Base-by-base conservation (phyloP, 129 eudicot species). In the Flaveria linearis region DNA sequence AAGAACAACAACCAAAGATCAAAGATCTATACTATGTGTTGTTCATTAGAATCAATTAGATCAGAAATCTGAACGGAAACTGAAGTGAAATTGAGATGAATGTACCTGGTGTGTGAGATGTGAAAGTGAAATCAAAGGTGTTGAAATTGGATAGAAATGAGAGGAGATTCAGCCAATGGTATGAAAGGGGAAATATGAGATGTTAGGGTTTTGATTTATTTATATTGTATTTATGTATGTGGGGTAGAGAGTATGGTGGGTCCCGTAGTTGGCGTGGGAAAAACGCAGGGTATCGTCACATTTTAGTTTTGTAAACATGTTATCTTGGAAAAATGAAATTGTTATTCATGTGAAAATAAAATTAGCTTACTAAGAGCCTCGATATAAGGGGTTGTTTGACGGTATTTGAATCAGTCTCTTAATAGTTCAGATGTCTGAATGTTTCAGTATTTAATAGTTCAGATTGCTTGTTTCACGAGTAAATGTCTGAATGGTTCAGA, bases 131-230 rank as follows among this genome's bases (percentile, higher is more conserved):
- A 62, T 57, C 56, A 15, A 62, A 47, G 66, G 68, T 71, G 78
- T 72, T 72, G 83, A 69, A 72, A 72, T 72, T 42, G 74, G 83
- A 80, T 80, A 72, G 73, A 63, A 63, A 72, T 10, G 63, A 78
- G 36, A 56, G 68, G n/a, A 64, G 52, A 64, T 68, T 67, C 46
- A 71, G 74, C 78, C 74, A 73, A 80, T 72, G 61, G 60, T 72
- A 79, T 72, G 46, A 46, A 69, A 78, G 71, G 43, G 63, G 82
- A 42, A 80, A 80, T 70, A 12, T 64, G 51, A 64, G 53, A 72
- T 25, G 67, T 79, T 78, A 79, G 78, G 83, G 83, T 80, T 80
- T 63, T 78, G 71, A 70, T 39, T 79, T 62, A 13, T 69, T 69
- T 77, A 36, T 77, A 5, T 30, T 52, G 69, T 77, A 11, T 8